Evolutionary conservation across 129 eudicot species (phyloP).

Genomic region (Centella asiatica): DNA sequence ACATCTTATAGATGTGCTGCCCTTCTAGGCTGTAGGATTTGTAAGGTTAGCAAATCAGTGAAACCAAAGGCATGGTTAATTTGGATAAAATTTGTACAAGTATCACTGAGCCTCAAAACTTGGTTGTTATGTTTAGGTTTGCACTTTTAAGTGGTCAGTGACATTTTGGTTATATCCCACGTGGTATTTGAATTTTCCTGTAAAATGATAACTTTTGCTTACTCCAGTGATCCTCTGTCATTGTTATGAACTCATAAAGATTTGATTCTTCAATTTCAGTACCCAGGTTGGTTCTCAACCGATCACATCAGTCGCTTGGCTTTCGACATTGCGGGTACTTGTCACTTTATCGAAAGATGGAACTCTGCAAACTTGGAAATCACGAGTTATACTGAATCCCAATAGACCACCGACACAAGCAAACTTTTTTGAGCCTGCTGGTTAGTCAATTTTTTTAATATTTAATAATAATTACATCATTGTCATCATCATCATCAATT

Average conservation of each 20-base stretch:
- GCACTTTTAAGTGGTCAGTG: too few relatives aligned
- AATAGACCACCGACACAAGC: slow-evolving; percentile 85
- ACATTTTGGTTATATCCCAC: too few relatives aligned
- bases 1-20: too few relatives aligned
- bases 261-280: slow-evolving; percentile 37
- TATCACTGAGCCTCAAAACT: too few relatives aligned
- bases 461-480: not conserved
- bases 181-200: too few relatives aligned
- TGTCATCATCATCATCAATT: not conserved
- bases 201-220: too few relatives aligned
- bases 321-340: slow-evolving; percentile 66
- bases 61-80: too few relatives aligned
- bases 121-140: too few relatives aligned
- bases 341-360: slow-evolving; percentile 94
- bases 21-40: too few relatives aligned
- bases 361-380: slow-evolving; percentile 91
- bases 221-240: not conserved
- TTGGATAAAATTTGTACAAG: too few relatives aligned
- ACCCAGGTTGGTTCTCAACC: slow-evolving; percentile 99
- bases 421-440: slow-evolving; percentile 94
- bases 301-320: slow-evolving; percentile 88
- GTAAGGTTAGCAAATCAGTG: too few relatives aligned
- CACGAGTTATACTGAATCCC: slow-evolving; percentile 57
- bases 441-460: slow-evolving; percentile 33
- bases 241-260: slow-evolving; percentile 6